Evolutionary conservation across 345 rosid genomes (phyloP), one percentile per base, ranked within the genome.

Genomic region (Stellera chamaejasme): DNA sequence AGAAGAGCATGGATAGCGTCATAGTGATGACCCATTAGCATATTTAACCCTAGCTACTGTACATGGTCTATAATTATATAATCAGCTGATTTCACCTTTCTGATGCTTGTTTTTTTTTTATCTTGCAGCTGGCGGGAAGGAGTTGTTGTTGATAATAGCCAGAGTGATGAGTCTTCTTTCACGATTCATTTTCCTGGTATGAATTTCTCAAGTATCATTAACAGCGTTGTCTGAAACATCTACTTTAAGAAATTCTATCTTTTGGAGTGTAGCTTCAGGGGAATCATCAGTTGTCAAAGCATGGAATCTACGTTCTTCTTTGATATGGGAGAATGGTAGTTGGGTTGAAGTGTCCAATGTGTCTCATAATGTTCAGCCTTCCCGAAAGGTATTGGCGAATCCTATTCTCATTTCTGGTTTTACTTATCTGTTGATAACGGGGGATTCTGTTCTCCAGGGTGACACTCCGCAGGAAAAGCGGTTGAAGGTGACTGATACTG

Each of bases 41-140:
- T 14, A 27, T 45, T 57, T 48, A 26, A 10, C 26, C 13, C 26
- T 58, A 15, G 54, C 61, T 60, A 60, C 43, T 11, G 27, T 43
- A 14, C 7, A 9, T 36, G 10, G 26, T 13, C 2, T 14, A 3
- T 68, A 1, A 41, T 4, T 41, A 41, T 14, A 6, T 36, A 7
- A 36, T 9, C n/a, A 14, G 27, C 13, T 10, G 26, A 32, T 54
- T 39, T 32, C 19, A n/a, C 14, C 43, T 27, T 52, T 27, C 16
- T 26, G 11, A 61, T 54, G 50, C 54, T 53, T 13, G 25, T 61
- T 45, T 50, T 7, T 45, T 50, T 7, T 59, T 43, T 63, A 44
- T 66, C 59, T 55, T 58, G 60, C 77, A 94, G 99, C 71, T 94
- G 99, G 99, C 69, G 82, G 88, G 97, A 94, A 75, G 99, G 96